A percentile compares a stretch with the other conserved stretches of the same genome.
These are phyloP conservation scores for Garcia nutans DNA, from an alignment of 345 rosid species.

Conservation along the genomic window DNA sequence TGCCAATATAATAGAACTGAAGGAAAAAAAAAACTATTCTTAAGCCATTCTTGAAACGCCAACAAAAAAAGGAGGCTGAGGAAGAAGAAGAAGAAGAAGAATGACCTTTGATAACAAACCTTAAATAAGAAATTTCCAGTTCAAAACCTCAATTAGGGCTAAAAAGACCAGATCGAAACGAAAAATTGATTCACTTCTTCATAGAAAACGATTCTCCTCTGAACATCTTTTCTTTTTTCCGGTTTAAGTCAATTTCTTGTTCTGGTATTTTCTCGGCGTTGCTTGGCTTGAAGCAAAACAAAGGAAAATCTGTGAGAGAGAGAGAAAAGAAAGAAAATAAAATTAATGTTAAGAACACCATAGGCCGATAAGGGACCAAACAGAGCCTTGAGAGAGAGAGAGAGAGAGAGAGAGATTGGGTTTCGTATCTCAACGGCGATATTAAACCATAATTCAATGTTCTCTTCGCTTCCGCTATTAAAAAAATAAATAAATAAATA, in stretches of 20 bases:
- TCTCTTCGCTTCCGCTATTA: conserved; percentile 45
- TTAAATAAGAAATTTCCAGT: conserved; percentile 3
- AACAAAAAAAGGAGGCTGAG: not conserved
- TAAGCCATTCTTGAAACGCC: not conserved
- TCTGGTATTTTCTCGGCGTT: conserved; percentile 19
- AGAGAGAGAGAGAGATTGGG: conserved; percentile 8
- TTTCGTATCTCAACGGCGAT: conserved; percentile 40
- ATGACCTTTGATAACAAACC: not conserved
- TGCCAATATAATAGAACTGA: not conserved
- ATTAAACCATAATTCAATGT: conserved; percentile 42
- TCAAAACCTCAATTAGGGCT: not conserved
- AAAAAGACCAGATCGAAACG: conserved; percentile 3
- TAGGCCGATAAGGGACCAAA: conserved; percentile 49
- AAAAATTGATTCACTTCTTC: not conserved
- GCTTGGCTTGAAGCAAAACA: conserved; percentile 30
- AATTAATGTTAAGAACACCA: conserved; percentile 21
- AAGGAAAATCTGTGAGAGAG: conserved; percentile 19
- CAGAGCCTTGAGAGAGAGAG: conserved; percentile 38
- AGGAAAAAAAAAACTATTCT: not conserved
- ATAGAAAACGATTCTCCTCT: not conserved
- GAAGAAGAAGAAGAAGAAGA: not conserved
- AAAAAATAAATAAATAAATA: not conserved
- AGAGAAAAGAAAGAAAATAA: conserved; percentile 24
- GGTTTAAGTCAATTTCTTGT: not conserved
- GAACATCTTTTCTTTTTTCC: not conserved